Percentiles rank a stretch among this genome's conserved stretches.
Evolutionary conservation across 148 eudicot species (phyloP).

Genomic region (Rhododendron vialii): DNA sequence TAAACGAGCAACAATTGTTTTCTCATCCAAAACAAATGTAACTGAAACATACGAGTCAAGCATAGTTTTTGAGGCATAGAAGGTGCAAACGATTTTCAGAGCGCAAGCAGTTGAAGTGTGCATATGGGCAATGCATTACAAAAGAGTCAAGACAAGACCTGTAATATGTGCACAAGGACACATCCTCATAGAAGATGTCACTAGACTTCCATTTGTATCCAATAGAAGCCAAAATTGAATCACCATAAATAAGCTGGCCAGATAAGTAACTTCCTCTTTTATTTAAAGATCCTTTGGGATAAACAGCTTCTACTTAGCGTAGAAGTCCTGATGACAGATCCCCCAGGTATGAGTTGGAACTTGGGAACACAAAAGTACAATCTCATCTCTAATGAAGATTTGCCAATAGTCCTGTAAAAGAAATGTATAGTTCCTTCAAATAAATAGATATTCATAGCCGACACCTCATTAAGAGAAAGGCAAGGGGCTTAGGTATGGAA

Average conservation of each 20-base stretch:
- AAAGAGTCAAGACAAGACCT: conserved; percentile 42
- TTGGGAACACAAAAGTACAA: conserved; percentile 58
- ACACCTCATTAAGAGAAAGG: neutral
- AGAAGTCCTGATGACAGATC: conserved; percentile 25
- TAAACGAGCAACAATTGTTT: neutral
- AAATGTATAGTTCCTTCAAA: neutral
- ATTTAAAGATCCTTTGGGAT: conserved; percentile 46
- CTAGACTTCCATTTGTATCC: conserved; percentile 85
- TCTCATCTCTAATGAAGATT: conserved; percentile 87
- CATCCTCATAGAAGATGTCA: conserved; percentile 69
- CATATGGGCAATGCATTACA: neutral
- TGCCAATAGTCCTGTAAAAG: conserved; percentile 76
- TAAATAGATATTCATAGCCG: neutral
- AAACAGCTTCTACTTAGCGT: conserved; percentile 16
- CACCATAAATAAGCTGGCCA: conserved; percentile 65
- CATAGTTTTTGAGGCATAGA: neutral
- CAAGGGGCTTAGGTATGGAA: neutral
- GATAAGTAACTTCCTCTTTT: conserved; percentile 75
- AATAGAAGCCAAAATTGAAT: conserved; percentile 81
- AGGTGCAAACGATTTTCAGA: conserved; percentile 4
- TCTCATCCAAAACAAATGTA: neutral
- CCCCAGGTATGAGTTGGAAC: conserved; percentile 6
- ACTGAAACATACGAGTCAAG: neutral
- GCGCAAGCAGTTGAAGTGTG: neutral
- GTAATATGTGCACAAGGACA: conserved; percentile 61